Conservation (phyloP, 2,329 filamentous ascomycete genomes). For the Zasmidium citrigriseum region DNA sequence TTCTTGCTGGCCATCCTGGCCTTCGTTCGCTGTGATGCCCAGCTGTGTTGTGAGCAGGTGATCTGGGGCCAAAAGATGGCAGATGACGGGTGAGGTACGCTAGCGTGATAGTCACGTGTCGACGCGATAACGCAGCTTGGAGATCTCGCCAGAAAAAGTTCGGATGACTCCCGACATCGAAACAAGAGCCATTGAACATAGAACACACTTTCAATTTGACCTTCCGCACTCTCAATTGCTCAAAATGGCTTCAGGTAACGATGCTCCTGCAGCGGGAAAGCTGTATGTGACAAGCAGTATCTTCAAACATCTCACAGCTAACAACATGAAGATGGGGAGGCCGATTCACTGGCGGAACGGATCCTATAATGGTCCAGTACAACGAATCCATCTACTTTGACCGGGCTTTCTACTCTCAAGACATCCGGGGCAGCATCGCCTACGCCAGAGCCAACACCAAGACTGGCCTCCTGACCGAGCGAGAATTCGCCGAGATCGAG, state of each 20-base stretch:
- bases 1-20: slow-evolving; percentile 61
- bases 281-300: slow-evolving; percentile 34
- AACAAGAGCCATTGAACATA: background rate
- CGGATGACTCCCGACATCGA: slow-evolving; percentile 2
- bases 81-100: background rate
- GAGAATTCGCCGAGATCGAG: slow-evolving; percentile 75
- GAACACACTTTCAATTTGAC: slow-evolving; percentile 1
- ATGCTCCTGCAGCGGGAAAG: slow-evolving; percentile 42
- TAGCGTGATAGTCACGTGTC: background rate
- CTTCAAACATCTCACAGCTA: background rate
- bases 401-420: slow-evolving; percentile 73
- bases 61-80: background rate
- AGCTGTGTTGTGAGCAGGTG: background rate
- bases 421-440: slow-evolving; percentile 77
- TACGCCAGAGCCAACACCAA: slow-evolving; percentile 80
- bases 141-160: background rate
- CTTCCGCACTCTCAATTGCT: background rate
- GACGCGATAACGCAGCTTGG: background rate
- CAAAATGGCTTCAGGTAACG: slow-evolving; percentile 20
- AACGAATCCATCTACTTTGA: slow-evolving; percentile 82
- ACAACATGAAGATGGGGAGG: slow-evolving; percentile 51
- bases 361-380: slow-evolving; percentile 84
- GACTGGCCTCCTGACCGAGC: slow-evolving; percentile 68
- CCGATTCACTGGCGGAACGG: slow-evolving; percentile 69
- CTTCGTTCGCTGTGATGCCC: background rate